phyloP scores from a whole-genome alignment of 2,329 filamentous ascomycete species.

The Pseudogymnoascus sp. region DNA sequence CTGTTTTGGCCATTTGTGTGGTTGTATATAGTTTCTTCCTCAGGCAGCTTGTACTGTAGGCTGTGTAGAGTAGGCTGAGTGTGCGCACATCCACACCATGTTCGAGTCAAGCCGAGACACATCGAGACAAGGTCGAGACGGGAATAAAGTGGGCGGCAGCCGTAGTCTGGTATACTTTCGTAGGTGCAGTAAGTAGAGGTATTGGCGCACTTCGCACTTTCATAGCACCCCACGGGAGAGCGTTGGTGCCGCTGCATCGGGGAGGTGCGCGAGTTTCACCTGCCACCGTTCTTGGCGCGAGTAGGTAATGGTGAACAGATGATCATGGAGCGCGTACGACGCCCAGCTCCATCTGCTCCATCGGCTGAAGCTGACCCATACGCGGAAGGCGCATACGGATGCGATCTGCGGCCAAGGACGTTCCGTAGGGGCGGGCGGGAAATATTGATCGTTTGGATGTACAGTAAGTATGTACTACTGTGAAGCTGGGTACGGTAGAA shows the following conservation, averaged over 20 bases:
- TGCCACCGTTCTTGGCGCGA: background rate
- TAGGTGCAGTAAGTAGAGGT: background rate
- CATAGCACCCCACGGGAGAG: background rate
- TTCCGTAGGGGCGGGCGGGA: constrained; percentile 2
- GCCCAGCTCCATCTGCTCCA: background rate
- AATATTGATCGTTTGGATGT: constrained; percentile 5
- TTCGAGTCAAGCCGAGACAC: constrained; percentile 7
- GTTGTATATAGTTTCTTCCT: background rate
- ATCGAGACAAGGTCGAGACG: background rate
- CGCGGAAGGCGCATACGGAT: constrained; percentile 3
- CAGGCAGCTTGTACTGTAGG: background rate
- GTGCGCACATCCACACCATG: background rate
- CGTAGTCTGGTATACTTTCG: background rate
- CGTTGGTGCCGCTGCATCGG: background rate
- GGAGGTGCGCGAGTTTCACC: constrained; percentile 6
- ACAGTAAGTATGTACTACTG: background rate
- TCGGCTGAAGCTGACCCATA: background rate
- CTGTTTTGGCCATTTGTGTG: background rate
- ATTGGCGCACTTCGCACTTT: background rate
- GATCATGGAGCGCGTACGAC: background rate
- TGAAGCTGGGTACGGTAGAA: background rate
- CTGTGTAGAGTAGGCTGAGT: background rate
- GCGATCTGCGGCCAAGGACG: background rate
- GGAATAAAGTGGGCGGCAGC: background rate
- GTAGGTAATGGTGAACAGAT: background rate